phyloP scores from a whole-genome alignment of 306 rosid genomes.

The Pterocarpus macrocarpus region DNA sequence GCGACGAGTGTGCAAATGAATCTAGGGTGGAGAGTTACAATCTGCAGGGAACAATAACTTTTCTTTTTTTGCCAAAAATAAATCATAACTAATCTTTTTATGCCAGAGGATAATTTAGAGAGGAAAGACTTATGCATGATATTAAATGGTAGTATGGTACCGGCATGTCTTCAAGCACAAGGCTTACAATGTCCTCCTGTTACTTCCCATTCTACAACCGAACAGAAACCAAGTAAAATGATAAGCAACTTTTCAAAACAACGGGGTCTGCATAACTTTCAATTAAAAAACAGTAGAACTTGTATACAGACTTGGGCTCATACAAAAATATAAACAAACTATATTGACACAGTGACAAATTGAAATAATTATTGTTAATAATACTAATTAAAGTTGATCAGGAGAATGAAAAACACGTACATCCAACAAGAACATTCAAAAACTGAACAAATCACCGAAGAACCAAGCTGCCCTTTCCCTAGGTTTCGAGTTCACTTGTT shows the following conservation, averaged over 20 bases:
- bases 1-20: too few species aligned
- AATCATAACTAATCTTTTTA: too few species aligned
- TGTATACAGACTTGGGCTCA: not conserved
- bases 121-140: too few species aligned
- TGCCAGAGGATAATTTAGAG: too few species aligned
- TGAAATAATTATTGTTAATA: not conserved
- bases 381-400: not conserved
- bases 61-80: too few species aligned
- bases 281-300: not conserved
- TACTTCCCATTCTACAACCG: too few species aligned
- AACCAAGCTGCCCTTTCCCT: not conserved
- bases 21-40: too few species aligned
- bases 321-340: constrained; percentile 2
- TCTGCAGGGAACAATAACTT: too few species aligned
- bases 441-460: not conserved
- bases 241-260: constrained; percentile 29
- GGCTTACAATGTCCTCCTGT: too few species aligned
- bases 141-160: too few species aligned
- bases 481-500: not conserved
- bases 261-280: constrained; percentile 11
- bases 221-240: too few species aligned
- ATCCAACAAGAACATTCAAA: not conserved
- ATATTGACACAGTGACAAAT: not conserved
- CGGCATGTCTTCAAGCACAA: too few species aligned
- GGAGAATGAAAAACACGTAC: not conserved